Conservation (phyloP, 352 stramenopile genomes). For the Phytophthora aleatoria region DNA sequence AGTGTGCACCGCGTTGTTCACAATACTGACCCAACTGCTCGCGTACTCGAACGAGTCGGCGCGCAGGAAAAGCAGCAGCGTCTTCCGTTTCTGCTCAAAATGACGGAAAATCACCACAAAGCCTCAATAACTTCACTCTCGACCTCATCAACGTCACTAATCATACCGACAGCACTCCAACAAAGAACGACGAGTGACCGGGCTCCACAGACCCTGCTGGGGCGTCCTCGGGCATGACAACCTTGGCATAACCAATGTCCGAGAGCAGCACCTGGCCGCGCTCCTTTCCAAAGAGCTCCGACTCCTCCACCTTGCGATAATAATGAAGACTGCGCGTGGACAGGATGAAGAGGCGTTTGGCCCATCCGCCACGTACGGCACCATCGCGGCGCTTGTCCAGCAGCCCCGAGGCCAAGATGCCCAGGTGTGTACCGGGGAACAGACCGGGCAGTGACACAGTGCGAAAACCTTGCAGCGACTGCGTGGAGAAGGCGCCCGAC, state of each 20-base stretch:
- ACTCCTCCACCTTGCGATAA: conserved; percentile 83
- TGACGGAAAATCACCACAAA: not conserved
- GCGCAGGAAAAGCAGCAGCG: conserved; percentile 78
- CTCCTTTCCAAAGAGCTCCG: conserved; percentile 86
- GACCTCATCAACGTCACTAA: not conserved
- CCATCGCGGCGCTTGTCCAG: conserved; percentile 87
- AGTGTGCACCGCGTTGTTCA: conserved; percentile 80
- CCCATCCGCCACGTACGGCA: conserved; percentile 82
- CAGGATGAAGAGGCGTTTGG: conserved; percentile 81
- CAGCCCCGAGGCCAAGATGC: conserved; percentile 74
- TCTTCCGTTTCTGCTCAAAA: conserved; percentile 67
- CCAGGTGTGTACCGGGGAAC: conserved; percentile 72
- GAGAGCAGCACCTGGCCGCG: conserved; percentile 72
- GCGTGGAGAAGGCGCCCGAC: conserved; percentile 53
- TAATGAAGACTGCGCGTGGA: conserved; percentile 85
- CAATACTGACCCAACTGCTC: conserved; percentile 74
- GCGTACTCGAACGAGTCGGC: conserved; percentile 76
- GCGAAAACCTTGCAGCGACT: conserved; percentile 67
- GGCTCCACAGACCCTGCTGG: conserved; percentile 74
- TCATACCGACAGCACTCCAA: conserved; percentile 76
- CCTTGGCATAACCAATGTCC: conserved; percentile 77
- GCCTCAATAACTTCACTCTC: not conserved
- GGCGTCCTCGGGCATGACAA: conserved; percentile 76
- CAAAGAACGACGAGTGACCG: conserved; percentile 61
- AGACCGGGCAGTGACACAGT: conserved; percentile 75